A percentile compares a stretch with the other conserved stretches of the same genome.
phyloP scores from a whole-genome alignment of 129 eudicot genomes.

The Helichrysum umbraculigerum region DNA sequence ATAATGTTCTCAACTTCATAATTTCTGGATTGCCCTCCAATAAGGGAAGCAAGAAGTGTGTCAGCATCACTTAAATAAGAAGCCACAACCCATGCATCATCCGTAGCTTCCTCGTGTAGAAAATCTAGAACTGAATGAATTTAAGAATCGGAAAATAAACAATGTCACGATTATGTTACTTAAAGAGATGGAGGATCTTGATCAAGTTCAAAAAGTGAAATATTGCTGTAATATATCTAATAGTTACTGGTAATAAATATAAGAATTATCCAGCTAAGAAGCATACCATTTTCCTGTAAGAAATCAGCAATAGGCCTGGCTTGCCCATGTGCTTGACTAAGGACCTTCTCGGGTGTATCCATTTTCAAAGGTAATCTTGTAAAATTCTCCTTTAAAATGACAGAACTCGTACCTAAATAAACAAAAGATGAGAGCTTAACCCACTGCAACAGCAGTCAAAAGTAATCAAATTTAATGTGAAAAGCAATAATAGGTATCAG shows the following conservation, averaged over 20 bases:
- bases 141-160: constrained; percentile 9
- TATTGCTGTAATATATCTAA: not conserved
- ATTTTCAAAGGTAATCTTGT: constrained; percentile 78
- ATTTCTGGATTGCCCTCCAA: constrained; percentile 43
- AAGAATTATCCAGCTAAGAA: not conserved
- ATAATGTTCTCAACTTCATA: constrained; percentile 67
- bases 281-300: constrained; percentile 83
- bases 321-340: constrained; percentile 93
- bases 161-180: constrained; percentile 2
- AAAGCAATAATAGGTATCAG: not conserved
- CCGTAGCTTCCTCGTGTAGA: constrained; percentile 75
- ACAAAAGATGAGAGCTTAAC: constrained; percentile 16
- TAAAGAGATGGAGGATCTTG: not conserved
- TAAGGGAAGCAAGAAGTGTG: constrained; percentile 68
- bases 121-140: constrained; percentile 82
- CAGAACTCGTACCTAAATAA: constrained; percentile 41
- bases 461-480: not conserved
- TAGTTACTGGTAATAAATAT: not conserved
- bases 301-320: constrained; percentile 83
- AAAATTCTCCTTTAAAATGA: constrained; percentile 56
- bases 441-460: constrained; percentile 14
- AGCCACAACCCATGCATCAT: constrained; percentile 74
- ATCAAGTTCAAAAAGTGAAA: not conserved
- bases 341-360: constrained; percentile 92
- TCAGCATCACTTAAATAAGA: constrained; percentile 89